Base-by-base conservation (phyloP, 176 grass and related monocot species). In the Phragmites australis region DNA sequence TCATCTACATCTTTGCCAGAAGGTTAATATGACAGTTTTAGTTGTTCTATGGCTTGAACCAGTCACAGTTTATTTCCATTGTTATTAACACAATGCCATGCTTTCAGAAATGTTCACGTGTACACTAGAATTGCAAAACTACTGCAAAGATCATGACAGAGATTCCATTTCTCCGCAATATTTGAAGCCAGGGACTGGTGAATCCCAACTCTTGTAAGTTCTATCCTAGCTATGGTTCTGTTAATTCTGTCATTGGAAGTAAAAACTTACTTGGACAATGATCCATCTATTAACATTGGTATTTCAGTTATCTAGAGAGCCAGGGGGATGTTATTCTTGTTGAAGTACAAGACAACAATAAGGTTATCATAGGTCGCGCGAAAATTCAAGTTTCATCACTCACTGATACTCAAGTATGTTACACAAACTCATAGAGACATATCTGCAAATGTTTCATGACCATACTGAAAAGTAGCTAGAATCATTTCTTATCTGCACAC, bases 191-290 rank as follows among this genome's bases (percentile, higher is more conserved):
- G 95, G 95, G 70, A 90, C 83, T 32, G 95, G 95, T 84, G 95
- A 94, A 87, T 89, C 92, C 72, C 95, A 98, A 73, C 77, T 86
- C 31, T 98, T 94, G 95, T 98, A 98, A 91, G 95, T 91, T 52
- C 37, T 54, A 48, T 25, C 23, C 9, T 48, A 59, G 23, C 18
- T 55, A 67, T 73, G 50, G 44, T 75, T 70, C 63, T 45, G 34
- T 70, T 54, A 6, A 12, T 70, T 79, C 12, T 54, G 31, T 32
- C 65, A 75, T 16, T 78, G 50, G 37, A 47, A 63, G 29, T 59
- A 61, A 53, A 64, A 21, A 76, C 12, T 9, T 63, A 26, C 47
- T 63, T 21, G 25, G 54, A 63, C 14, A 23, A 54, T 44, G 70
- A 88, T 68, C 32, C 52, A 51, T 74, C 2, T 53, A 45, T 63